Conservation (phyloP, 768 basidiomycete genomes). For the Suillus luteus region DNA sequence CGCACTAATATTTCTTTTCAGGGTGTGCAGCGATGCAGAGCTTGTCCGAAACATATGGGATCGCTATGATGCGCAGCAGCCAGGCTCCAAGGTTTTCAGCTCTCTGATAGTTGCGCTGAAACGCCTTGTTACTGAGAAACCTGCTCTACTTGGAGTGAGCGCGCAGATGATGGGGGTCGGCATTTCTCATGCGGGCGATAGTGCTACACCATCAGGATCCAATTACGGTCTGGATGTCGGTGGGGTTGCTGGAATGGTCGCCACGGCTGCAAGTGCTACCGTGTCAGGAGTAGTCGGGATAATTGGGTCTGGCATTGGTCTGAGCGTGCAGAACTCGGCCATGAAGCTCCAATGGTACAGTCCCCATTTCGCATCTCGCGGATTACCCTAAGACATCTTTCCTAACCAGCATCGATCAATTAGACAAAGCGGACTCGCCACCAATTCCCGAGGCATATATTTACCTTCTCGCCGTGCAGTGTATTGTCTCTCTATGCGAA, state of each 20-base stretch:
- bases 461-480: slow-evolving; percentile 90
- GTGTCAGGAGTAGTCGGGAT: slow-evolving; percentile 86
- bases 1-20: slow-evolving; percentile 25
- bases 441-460: slow-evolving; percentile 92
- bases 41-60: slow-evolving; percentile 80
- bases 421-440: slow-evolving; percentile 96
- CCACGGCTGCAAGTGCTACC: slow-evolving; percentile 79
- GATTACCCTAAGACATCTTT: not conserved
- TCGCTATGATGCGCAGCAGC: slow-evolving; percentile 64
- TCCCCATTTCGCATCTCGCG: not conserved
- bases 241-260: slow-evolving; percentile 80
- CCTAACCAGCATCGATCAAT: slow-evolving; percentile 83
- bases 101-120: slow-evolving; percentile 83
- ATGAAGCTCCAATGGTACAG: slow-evolving; percentile 93
- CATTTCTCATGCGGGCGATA: slow-evolving; percentile 39
- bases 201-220: slow-evolving; percentile 21
- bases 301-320: slow-evolving; percentile 68
- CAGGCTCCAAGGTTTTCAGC: slow-evolving; percentile 71
- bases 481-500: slow-evolving; percentile 82
- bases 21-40: slow-evolving; percentile 78
- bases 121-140: slow-evolving; percentile 86
- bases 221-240: slow-evolving; percentile 64
- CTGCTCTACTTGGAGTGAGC: slow-evolving; percentile 75
- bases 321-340: slow-evolving; percentile 70
- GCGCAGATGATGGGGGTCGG: slow-evolving; percentile 84